Conservation (phyloP, 257 asterid genomes). For the Coffea eugenioides region DNA sequence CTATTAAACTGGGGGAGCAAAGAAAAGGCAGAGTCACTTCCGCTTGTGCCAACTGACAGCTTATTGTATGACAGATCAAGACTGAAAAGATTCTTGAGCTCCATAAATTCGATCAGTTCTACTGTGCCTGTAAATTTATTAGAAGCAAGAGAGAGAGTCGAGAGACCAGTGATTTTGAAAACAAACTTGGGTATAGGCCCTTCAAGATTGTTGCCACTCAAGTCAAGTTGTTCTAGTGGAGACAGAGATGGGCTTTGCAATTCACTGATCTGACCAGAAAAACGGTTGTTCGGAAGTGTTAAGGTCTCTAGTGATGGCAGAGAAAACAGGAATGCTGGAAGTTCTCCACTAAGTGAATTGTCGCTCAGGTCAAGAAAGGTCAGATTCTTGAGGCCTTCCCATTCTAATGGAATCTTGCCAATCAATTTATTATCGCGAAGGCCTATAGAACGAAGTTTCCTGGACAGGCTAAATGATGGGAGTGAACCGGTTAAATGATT, state of each 20-base stretch:
- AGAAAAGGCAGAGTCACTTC: neutral
- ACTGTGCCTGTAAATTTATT: slow-evolving; percentile 29
- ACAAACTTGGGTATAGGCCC: slow-evolving; percentile 20
- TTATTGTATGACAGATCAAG: slow-evolving; percentile 36
- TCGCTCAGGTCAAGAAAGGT: neutral
- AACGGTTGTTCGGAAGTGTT: slow-evolving; percentile 4
- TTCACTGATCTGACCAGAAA: slow-evolving; percentile 14
- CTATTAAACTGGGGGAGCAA: slow-evolving; percentile 6
- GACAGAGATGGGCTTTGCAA: slow-evolving; percentile 8
- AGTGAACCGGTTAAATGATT: slow-evolving; percentile 19
- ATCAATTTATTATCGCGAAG: slow-evolving; percentile 18
- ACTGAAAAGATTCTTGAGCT: slow-evolving; percentile 1
- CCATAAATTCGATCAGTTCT: slow-evolving; percentile 9
- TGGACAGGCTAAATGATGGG: slow-evolving; percentile 16
- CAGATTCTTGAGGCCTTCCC: slow-evolving; percentile 15
- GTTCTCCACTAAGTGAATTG: slow-evolving; percentile 13
- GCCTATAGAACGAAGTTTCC: neutral
- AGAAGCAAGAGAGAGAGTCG: slow-evolving; percentile 19
- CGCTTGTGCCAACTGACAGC: slow-evolving; percentile 16
- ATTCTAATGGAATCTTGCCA: slow-evolving; percentile 17
- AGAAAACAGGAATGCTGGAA: slow-evolving; percentile 23
- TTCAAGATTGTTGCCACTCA: slow-evolving; percentile 17
- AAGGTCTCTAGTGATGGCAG: slow-evolving; percentile 11
- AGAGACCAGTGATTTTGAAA: slow-evolving; percentile 21
- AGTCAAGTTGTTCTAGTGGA: slow-evolving; percentile 13